Conservation (phyloP, 169 alveolate genomes). For the Eimeria tenella region DNA sequence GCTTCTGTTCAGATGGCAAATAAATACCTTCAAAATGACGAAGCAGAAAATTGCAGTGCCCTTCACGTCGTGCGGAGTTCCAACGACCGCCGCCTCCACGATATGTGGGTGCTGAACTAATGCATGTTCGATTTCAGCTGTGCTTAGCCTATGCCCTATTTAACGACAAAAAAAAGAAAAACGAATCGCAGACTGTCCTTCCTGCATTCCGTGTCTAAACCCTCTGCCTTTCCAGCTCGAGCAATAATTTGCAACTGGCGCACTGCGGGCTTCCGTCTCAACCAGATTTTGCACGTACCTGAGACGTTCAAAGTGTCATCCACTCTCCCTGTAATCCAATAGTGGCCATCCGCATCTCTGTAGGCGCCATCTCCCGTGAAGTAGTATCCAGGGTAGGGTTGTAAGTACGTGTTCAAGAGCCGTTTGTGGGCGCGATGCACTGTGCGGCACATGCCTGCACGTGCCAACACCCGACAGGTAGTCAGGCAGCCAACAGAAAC, state of each 20-base stretch:
- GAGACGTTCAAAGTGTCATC: constrained; percentile 97
- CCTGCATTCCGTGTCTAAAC: too few species aligned
- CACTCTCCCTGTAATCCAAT: constrained; percentile 97
- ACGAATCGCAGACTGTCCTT: background rate
- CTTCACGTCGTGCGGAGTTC: constrained; percentile 95
- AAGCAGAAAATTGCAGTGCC: constrained; percentile 95
- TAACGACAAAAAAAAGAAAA: background rate
- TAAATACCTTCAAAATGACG: constrained; percentile 88
- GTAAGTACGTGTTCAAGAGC: constrained; percentile 88
- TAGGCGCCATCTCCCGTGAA: constrained; percentile 98
- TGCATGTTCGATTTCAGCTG: constrained; percentile 96
- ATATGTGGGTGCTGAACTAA: constrained; percentile 90
- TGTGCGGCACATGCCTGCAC: constrained; percentile 89
- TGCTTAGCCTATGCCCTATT: constrained; percentile 94
- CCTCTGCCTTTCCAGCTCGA: too few species aligned
- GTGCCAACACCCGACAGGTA: background rate
- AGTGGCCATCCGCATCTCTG: constrained; percentile 95
- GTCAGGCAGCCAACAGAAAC: background rate
- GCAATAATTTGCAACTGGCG: too few species aligned
- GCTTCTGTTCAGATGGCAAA: background rate
- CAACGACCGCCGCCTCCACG: constrained; percentile 96
- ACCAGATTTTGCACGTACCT: constrained; percentile 5
- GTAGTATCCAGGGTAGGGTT: constrained; percentile 91
- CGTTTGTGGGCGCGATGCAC: constrained; percentile 93
- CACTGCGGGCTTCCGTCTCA: too few species aligned